Evolutionary conservation across 2,329 filamentous ascomycete genomes (phyloP), one percentile per base, ranked within the genome.

Genomic region (Tolypocladium sp.): DNA sequence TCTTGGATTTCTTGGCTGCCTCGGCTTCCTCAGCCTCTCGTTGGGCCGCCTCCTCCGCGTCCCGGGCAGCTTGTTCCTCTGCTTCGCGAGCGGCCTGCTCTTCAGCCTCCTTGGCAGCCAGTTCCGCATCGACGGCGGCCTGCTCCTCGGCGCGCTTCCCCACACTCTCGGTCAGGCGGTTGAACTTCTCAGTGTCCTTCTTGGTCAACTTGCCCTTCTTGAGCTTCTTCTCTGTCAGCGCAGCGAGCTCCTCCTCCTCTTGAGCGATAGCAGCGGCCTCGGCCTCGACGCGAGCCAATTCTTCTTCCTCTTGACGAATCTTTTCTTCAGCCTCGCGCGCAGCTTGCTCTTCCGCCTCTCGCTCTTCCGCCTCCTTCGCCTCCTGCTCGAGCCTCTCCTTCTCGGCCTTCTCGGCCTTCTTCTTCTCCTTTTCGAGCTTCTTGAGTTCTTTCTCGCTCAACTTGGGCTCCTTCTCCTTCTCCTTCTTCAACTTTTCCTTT

Each of bases 391-490:
- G 63, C 44, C 64, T 62, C 69, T 73, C 68, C 62, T 70, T 68
- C 71, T 74, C 44, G 69, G 71, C 69, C 73, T 75, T 65, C 75
- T 74, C 59, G 17, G 71, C 71, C 65, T 77, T 76, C 37, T 73
- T 74, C 67, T 76, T 77, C 63, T 78, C 73, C 66, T 78, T 78
- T 57, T 81, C 79, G 27, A 80, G 77, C 65, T 79, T 79, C 64
- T 79, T 77, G 22, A 77, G 74, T 64, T 82, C 80, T 61, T 78
- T 81, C 64, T 79, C 78, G 67, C 68, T 76, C 49, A 81, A 69
- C 66, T 77, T 81, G 10, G 73, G 71, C 57, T 76, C 73, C 61
- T 51, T 51, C 8, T 51, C 46, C 17, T 78, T 74, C 40, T 75
- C 70, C 52, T 73, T 72, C 56, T 66, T 64, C 15, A 66, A 62